A percentile compares a stretch with the other conserved stretches of the same genome.
phyloP scores from a whole-genome alignment of 176 grass and related monocot species.

The Tillandsia leiboldiana region DNA sequence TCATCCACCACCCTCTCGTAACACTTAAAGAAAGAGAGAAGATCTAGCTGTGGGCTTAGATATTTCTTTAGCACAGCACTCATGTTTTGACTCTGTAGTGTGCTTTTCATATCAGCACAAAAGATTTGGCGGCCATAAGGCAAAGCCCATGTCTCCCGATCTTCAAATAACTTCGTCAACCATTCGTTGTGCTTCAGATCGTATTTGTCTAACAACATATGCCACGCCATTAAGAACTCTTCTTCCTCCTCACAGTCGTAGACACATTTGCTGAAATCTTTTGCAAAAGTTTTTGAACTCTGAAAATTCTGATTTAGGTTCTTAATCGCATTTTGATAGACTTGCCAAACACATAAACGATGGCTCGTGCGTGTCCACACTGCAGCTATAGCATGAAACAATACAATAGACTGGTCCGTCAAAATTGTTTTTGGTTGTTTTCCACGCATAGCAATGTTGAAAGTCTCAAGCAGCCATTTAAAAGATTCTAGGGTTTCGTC shows the following conservation, averaged over 20 bases:
- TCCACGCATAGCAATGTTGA: constrained; percentile 27
- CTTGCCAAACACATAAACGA: constrained; percentile 18
- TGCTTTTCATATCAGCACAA: constrained; percentile 25
- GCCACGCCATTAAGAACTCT: constrained; percentile 23
- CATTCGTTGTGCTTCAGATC: constrained; percentile 23
- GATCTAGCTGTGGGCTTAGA: constrained; percentile 24
- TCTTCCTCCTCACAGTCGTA: constrained; percentile 25
- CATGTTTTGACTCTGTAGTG: constrained; percentile 27
- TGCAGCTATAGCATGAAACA: constrained; percentile 13
- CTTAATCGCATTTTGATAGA: constrained; percentile 25
- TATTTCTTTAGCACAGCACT: constrained; percentile 36
- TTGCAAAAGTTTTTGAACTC: constrained; percentile 24
- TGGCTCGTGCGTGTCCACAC: constrained; percentile 20
- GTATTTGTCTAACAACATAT: constrained; percentile 14
- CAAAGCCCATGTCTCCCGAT: constrained; percentile 25
- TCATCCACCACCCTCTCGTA: constrained; percentile 39
- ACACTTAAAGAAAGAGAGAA: constrained; percentile 40
- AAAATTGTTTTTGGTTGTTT: constrained; percentile 28
- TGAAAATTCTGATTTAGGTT: constrained; percentile 21
- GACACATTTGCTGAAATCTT: constrained; percentile 23
- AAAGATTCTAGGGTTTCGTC: constrained; percentile 28
- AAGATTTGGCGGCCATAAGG: constrained; percentile 17
- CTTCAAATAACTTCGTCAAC: constrained; percentile 25
- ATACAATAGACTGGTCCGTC: constrained; percentile 15
- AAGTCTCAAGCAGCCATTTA: constrained; percentile 33